Evolutionary conservation across 257 asterid species (phyloP), one percentile per base, ranked within the genome.

Genomic region (Echium plantagineum): DNA sequence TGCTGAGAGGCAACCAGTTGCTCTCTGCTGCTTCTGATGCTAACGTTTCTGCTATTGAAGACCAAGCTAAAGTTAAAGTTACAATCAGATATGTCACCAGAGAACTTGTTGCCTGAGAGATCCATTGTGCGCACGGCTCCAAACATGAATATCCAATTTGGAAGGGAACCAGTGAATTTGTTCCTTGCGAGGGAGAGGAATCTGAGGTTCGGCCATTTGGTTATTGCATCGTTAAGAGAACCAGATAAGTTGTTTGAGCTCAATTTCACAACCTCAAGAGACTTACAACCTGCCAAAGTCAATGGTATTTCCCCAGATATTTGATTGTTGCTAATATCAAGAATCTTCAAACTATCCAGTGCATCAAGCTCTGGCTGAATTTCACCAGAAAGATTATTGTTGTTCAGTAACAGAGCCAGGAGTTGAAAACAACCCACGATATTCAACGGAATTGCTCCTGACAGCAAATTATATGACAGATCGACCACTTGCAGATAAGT

Each of bases 321-420:
- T 57, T 56, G 78, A 63, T 88, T 88, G 77, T 78, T 79, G 62
- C 95, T 77, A 13, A 91, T 72, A 54, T 77, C 82, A 77, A 91
- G 71, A 62, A 88, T 74, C 71, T 76, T 85, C 70, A 91, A 65
- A 72, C 97, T 85, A 66, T 91, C 96, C 75, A 91, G 66, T 1
- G 98, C 98, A 21, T 91, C 96, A 7, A 91, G 90, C 85, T 88
- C 98, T 0, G 95, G 98, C n/a, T 81, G 97, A 51, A 91, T 83
- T 73, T 83, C 94, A 15, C 95, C 98, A 3, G 98, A 88, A 53
- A 91, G 83, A 66, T 86, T 83, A 78, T 91, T 91, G 77, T 74
- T 71, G 78, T 78, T 85, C 52, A 91, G 77, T 69, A 74, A 73
- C 81, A 91, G 58, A 2, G 85, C 94, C 35, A 82, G 78, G 22